phyloP scores from a whole-genome alignment of 805 yeast species.

The Candida tallmaniae region DNA sequence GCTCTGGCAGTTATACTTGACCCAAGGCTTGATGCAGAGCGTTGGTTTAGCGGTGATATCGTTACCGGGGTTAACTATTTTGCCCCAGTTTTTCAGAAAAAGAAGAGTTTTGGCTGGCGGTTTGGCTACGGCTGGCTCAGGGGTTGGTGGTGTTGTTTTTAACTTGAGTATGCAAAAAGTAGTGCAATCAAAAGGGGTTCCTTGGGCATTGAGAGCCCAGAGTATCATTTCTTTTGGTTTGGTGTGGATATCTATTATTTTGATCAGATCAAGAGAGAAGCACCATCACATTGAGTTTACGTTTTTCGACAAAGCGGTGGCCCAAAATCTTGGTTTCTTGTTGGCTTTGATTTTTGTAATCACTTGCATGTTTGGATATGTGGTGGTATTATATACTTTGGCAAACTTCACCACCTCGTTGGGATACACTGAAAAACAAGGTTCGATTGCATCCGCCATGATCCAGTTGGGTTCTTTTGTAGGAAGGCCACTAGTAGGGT shows the following conservation, averaged over 20 bases:
- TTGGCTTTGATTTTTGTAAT: conserved; percentile 33
- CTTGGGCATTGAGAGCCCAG: conserved; percentile 51
- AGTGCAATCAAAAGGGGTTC: conserved; percentile 30
- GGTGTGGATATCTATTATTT: conserved; percentile 17
- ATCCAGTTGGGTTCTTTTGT: conserved; percentile 50
- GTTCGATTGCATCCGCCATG: conserved; percentile 58
- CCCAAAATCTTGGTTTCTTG: conserved; percentile 36
- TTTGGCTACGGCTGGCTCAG: conserved; percentile 47
- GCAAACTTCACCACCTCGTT: conserved; percentile 57
- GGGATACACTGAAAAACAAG: conserved; percentile 53
- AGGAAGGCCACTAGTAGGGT: conserved; percentile 56
- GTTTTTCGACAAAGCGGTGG: conserved; percentile 37
- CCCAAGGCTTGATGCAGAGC: conserved; percentile 66
- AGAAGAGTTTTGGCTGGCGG: conserved; percentile 54
- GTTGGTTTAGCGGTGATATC: conserved; percentile 53
- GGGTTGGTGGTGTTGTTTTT: conserved; percentile 48
- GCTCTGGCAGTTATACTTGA: conserved; percentile 62
- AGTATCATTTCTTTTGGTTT: conserved; percentile 32
- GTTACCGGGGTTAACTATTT: conserved; percentile 53
- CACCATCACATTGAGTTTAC: conserved; percentile 21
- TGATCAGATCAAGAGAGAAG: conserved; percentile 15
- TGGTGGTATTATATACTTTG: conserved; percentile 52
- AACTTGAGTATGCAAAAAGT: conserved; percentile 46
- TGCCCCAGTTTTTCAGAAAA: conserved; percentile 70
- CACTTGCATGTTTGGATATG: conserved; percentile 57